Evolutionary conservation across 352 stramenopile genomes (phyloP).

Genomic region (Pythium pyrilobum): DNA sequence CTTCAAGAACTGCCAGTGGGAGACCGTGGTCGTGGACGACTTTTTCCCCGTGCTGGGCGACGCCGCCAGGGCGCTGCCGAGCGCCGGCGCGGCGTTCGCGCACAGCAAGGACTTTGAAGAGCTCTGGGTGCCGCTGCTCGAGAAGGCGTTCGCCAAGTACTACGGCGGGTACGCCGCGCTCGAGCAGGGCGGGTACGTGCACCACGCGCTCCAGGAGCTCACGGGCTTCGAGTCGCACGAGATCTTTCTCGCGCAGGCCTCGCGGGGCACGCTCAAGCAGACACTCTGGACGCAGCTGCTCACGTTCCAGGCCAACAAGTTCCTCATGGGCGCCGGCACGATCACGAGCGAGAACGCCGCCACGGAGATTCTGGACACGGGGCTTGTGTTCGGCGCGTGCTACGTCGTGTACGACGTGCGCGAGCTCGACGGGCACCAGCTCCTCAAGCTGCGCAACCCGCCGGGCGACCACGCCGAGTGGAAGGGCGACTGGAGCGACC

Average conservation of each 20-base stretch:
- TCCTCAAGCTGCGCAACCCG: conserved; percentile 90
- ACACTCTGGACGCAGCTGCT: conserved; percentile 90
- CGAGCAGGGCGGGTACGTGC: conserved; percentile 84
- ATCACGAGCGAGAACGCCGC: conserved; percentile 82
- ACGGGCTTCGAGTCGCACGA: conserved; percentile 87
- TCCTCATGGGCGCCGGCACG: conserved; percentile 88
- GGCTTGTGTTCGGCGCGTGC: conserved; percentile 87
- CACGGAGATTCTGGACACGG: conserved; percentile 84
- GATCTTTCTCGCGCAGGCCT: conserved; percentile 80
- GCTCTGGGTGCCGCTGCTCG: conserved; percentile 90
- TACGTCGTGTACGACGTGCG: conserved; percentile 91
- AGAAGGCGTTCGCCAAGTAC: conserved; percentile 93
- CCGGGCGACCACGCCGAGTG: conserved; percentile 90
- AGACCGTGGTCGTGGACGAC: conserved; percentile 91
- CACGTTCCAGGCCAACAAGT: conserved; percentile 81
- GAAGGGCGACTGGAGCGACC: conserved; percentile 92
- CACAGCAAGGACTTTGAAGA: conserved; percentile 87
- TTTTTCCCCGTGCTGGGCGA: conserved; percentile 82
- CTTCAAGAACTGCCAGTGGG: conserved; percentile 91
- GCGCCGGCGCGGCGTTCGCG: conserved; percentile 80
- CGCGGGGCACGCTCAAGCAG: conserved; percentile 80
- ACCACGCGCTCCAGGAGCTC: conserved; percentile 85
- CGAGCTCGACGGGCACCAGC: conserved; percentile 75
- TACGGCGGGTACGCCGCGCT: conserved; percentile 85
- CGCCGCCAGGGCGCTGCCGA: conserved; percentile 32